phyloP scores from a whole-genome alignment of 2,329 filamentous ascomycete genomes.

The Colletotrichum magnum region DNA sequence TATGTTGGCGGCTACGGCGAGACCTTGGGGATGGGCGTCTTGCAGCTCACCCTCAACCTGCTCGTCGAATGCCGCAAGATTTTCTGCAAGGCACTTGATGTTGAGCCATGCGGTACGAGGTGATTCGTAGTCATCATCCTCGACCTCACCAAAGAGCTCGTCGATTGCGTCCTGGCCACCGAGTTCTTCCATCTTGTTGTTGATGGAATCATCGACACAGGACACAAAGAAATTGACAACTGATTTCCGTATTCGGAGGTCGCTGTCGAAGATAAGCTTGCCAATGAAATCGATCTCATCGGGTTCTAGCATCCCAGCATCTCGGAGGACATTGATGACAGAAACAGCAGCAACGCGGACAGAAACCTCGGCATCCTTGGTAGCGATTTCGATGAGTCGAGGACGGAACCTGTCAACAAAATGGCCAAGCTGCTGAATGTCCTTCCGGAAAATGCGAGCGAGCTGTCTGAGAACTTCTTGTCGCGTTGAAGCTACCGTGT shows the following conservation, averaged over 20 bases:
- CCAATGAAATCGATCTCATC: slow-evolving; percentile 92
- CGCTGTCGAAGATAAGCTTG: slow-evolving; percentile 89
- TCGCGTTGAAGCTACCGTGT: slow-evolving; percentile 80
- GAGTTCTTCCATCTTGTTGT: slow-evolving; percentile 85
- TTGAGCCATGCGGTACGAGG: slow-evolving; percentile 90
- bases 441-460: slow-evolving; percentile 82
- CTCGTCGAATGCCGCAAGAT: slow-evolving; percentile 84
- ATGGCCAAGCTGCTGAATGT: slow-evolving; percentile 86
- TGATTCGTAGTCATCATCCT: slow-evolving; percentile 82
- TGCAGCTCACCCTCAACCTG: slow-evolving; percentile 72
- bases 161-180: slow-evolving; percentile 83
- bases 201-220: slow-evolving; percentile 86
- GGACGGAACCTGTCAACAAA: slow-evolving; percentile 94
- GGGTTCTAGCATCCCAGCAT: slow-evolving; percentile 89
- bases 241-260: slow-evolving; percentile 86
- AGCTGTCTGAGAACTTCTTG: slow-evolving; percentile 91
- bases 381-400: slow-evolving; percentile 93
- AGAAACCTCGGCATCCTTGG: slow-evolving; percentile 83
- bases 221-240: slow-evolving; percentile 92
- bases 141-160: slow-evolving; percentile 78
- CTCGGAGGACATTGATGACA: slow-evolving; percentile 84
- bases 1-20: slow-evolving; percentile 67
- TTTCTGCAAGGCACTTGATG: slow-evolving; percentile 90
- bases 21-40: slow-evolving; percentile 58
- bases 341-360: slow-evolving; percentile 87